Evolutionary conservation across 345 rosid species (phyloP).

Genomic region (Ailanthus altissimus): DNA sequence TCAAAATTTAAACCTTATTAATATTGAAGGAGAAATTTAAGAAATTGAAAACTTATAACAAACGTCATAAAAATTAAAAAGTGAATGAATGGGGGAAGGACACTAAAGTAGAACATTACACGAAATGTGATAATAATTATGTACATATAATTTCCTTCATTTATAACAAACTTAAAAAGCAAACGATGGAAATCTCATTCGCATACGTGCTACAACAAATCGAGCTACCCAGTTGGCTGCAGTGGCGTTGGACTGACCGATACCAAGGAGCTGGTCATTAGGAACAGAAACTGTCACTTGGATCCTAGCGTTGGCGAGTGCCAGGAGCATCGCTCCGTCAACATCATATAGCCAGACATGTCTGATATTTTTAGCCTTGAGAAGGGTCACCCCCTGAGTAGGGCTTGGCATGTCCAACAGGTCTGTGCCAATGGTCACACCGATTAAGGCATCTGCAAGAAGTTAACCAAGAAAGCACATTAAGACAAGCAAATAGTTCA

Average conservation of each 20-base stretch:
- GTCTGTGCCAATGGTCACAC: constrained; percentile 88
- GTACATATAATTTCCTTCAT: too few species aligned
- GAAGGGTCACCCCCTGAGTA: constrained; percentile 80
- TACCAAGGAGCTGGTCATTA: constrained; percentile 92
- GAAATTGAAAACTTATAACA: too few species aligned
- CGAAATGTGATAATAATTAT: too few species aligned
- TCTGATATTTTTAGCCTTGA: constrained; percentile 76
- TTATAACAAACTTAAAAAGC: too few species aligned
- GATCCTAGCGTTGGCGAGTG: constrained; percentile 86
- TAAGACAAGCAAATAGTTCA: neutral
- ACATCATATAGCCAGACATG: constrained; percentile 87
- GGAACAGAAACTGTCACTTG: constrained; percentile 87
- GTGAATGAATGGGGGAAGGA: too few species aligned
- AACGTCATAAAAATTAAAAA: too few species aligned
- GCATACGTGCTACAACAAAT: constrained; percentile 68
- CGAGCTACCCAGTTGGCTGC: constrained; percentile 97
- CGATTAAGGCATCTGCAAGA: constrained; percentile 72
- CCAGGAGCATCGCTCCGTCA: constrained; percentile 77
- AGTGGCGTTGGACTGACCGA: constrained; percentile 95
- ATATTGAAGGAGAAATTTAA: too few species aligned
- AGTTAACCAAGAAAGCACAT: neutral
- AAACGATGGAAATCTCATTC: too few species aligned
- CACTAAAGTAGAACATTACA: too few species aligned
- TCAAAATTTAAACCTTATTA: too few species aligned
- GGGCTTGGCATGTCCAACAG: constrained; percentile 90